A percentile compares a stretch with the other conserved stretches of the same genome.
Conservation (phyloP, 345 rosid species). For the Schrenkiella parvula region DNA sequence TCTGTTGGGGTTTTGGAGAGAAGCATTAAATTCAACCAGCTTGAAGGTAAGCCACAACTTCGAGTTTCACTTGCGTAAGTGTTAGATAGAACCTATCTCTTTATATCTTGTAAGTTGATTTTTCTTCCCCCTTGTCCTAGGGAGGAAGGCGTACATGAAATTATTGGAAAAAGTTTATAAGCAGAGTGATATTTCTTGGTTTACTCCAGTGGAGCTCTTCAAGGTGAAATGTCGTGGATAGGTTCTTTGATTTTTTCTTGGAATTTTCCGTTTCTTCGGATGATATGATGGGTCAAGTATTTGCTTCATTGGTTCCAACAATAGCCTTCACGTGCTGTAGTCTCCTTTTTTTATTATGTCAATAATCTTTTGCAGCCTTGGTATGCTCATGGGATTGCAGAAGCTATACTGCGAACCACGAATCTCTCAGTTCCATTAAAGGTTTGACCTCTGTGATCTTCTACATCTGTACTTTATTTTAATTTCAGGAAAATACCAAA, state of each 20-base stretch:
- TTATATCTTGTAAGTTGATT: background rate
- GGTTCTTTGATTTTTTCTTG: background rate
- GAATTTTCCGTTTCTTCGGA: background rate
- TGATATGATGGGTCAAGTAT: background rate
- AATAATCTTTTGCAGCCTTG: slow-evolving; percentile 60
- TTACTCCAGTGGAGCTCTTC: slow-evolving; percentile 97
- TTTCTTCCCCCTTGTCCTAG: slow-evolving; percentile 34
- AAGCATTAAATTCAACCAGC: slow-evolving; percentile 76
- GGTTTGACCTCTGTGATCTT: slow-evolving; percentile 38
- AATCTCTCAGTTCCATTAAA: slow-evolving; percentile 83
- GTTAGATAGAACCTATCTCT: background rate
- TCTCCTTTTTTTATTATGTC: background rate
- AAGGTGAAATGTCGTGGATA: slow-evolving; percentile 46
- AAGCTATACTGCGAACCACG: slow-evolving; percentile 88
- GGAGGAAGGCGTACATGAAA: slow-evolving; percentile 81
- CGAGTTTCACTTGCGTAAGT: background rate
- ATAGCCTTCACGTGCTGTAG: background rate
- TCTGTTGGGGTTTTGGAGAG: slow-evolving; percentile 85
- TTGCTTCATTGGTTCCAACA: background rate
- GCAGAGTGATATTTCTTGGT: slow-evolving; percentile 93
- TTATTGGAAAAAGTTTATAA: slow-evolving; percentile 79
- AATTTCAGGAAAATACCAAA: background rate
- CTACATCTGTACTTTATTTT: background rate
- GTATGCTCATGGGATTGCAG: slow-evolving; percentile 98
- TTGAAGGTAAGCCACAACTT: slow-evolving; percentile 45